Evolutionary conservation across 805 yeast species (phyloP).

Genomic region (Millerozyma acaciae): DNA sequence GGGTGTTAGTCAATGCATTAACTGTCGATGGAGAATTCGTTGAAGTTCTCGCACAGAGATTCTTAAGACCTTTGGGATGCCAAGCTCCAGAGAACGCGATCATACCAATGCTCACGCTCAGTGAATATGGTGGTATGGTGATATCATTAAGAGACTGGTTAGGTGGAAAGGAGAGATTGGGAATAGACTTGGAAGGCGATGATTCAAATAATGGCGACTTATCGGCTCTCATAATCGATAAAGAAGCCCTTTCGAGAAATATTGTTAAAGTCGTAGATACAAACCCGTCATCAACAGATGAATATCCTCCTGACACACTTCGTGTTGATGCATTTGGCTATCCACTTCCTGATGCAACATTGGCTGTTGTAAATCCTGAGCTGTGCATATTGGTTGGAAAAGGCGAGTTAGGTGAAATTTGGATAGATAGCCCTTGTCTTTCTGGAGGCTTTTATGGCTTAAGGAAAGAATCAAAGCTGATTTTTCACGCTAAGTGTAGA

Average conservation of each 20-base stretch:
- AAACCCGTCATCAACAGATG: constrained; percentile 49
- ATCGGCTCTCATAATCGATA: constrained; percentile 68
- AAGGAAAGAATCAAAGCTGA: constrained; percentile 59
- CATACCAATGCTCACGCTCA: constrained; percentile 82
- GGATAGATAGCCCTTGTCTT: constrained; percentile 93
- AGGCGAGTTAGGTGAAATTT: constrained; percentile 88
- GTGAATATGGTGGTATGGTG: constrained; percentile 96
- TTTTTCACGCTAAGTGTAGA: constrained; percentile 78
- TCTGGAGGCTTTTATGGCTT: constrained; percentile 87
- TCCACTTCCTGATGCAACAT: constrained; percentile 89
- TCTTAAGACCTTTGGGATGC: constrained; percentile 89
- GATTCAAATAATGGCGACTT: constrained; percentile 36
- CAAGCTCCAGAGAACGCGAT: constrained; percentile 68
- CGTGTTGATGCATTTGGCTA: constrained; percentile 90
- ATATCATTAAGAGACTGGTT: constrained; percentile 90
- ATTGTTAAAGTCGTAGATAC: constrained; percentile 63
- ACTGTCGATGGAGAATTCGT: constrained; percentile 92
- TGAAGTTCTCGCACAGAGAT: constrained; percentile 82
- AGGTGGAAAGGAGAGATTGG: constrained; percentile 62
- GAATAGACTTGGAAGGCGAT: constrained; percentile 37
- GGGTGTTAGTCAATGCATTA: constrained; percentile 86
- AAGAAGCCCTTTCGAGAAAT: constrained; percentile 68
- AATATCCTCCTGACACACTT: constrained; percentile 36
- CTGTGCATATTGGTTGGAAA: constrained; percentile 68
- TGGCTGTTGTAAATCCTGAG: constrained; percentile 94